Percentiles rank a stretch among this genome's conserved stretches.
Evolutionary conservation across 768 basidiomycete genomes (phyloP).

Genomic region (Serendipita indica): DNA sequence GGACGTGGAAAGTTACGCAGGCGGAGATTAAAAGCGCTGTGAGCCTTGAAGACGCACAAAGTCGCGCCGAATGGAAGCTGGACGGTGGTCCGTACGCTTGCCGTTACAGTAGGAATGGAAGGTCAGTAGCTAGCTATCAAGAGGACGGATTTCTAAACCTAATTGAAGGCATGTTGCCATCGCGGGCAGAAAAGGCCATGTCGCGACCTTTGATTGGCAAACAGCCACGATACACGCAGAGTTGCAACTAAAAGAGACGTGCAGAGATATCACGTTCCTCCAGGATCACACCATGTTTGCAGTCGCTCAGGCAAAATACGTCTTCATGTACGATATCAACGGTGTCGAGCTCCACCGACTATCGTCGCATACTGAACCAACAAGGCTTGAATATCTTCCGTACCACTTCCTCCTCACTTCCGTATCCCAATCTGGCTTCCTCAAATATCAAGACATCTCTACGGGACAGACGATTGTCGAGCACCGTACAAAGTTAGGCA

Average conservation of each 20-base stretch:
- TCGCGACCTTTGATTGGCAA: slow-evolving; percentile 90
- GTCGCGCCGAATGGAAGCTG: slow-evolving; percentile 63
- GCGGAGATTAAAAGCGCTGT: slow-evolving; percentile 49
- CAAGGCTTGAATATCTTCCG: slow-evolving; percentile 78
- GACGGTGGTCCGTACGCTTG: slow-evolving; percentile 75
- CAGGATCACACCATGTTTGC: slow-evolving; percentile 90
- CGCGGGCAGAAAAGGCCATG: slow-evolving; percentile 67
- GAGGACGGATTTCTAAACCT: background rate
- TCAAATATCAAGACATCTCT: slow-evolving; percentile 95
- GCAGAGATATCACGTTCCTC: slow-evolving; percentile 83
- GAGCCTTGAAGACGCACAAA: slow-evolving; percentile 59
- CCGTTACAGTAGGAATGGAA: slow-evolving; percentile 81
- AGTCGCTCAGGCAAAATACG: slow-evolving; percentile 91
- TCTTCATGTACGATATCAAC: slow-evolving; percentile 87
- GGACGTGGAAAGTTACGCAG: slow-evolving; percentile 81
- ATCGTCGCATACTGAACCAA: slow-evolving; percentile 75
- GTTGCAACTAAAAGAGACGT: slow-evolving; percentile 77
- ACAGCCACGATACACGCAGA: slow-evolving; percentile 75
- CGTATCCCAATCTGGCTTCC: slow-evolving; percentile 73
- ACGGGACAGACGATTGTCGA: slow-evolving; percentile 76
- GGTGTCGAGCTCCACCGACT: slow-evolving; percentile 86
- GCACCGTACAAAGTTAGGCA: slow-evolving; percentile 81
- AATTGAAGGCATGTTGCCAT: slow-evolving; percentile 64
- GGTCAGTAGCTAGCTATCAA: slow-evolving; percentile 41
- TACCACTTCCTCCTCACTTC: slow-evolving; percentile 90